Evolutionary conservation across 1,284 basidiomycete genomes (phyloP), one percentile per base, ranked within the genome.

Genomic region (Mycena citricolor): DNA sequence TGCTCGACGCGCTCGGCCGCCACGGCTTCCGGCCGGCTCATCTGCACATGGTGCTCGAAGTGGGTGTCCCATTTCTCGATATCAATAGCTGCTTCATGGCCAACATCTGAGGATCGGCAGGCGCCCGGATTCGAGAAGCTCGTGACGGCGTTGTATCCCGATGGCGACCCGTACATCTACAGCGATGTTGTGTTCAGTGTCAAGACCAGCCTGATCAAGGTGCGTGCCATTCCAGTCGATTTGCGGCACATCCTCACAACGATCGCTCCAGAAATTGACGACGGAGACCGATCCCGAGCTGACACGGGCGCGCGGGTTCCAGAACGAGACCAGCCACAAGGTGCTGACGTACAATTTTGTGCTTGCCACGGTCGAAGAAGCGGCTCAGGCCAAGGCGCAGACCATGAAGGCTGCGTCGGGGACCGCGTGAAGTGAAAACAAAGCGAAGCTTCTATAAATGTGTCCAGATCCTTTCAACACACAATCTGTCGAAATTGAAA

Each of bases 121-220:
- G 72, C 71, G 5, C 71, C 77, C 6, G 89, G 88, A 19, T 90
- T 74, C 61, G 82, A 81, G 59, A 81, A 77, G 44, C 76, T 94
- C 30, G 69, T 74, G 16, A 92, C 90, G 0, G 79, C 88, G 1
- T 60, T 91, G 10, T 94, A 89, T 63, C 80, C 85, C 16, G 76
- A 82, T 45, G 83, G 79, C 13, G 86, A 90, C 54, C 61, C 69
- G 4, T 90, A 76, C 54, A 54, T 90, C 13, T 62, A 64, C 11
- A 87, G 77, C 46, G 90, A 90, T 57, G 70, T 75, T 4, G 89
- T 91, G 2, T 92, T 92, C 60, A 89, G 88, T 11, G 87, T 87
- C 11, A 88, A 85, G 61, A 74, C 75, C 42, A 84, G 61, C n/a
- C 52, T 68, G 19, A 58, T 68, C 30, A 64, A 72, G 34, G 73